Base-by-base conservation (phyloP, 2,329 filamentous ascomycete genomes). In the Chaetomium olivaceum region DNA sequence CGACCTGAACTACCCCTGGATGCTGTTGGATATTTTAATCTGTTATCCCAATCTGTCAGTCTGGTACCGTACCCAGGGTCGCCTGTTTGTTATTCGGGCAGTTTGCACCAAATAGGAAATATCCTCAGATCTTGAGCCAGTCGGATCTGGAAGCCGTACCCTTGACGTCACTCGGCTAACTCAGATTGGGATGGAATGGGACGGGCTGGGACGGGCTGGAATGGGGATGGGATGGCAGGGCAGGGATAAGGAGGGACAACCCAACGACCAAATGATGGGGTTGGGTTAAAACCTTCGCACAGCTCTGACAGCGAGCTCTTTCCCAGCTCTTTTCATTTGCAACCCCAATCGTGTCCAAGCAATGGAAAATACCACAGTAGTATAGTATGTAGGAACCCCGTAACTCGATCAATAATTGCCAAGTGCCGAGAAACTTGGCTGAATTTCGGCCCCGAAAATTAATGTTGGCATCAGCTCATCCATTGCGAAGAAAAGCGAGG, bases 391-490 rank as follows among this genome's bases (percentile, higher is more conserved):
- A n/a, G n/a, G n/a, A n/a, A n/a, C n/a, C n/a, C 27, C 27, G 27
- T 29, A 29, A 29, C n/a, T n/a, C n/a, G n/a, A n/a, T 52, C 7
- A 31, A 51, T 46, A 29, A 11, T 46, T 33, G 65, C 63, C 66
- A 63, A 68, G 63, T 58, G 66, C 63, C 66, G 50, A 68, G 63
- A 57, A 55, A n/a, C 63, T 68, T 68, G 66, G 66, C 63, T 48
- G 52, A 19, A 48, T 27, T 33, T 43, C 58, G 43, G 50, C n/a
- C 12, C n/a, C 58, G 27, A 48, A 23, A 8, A 52, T 55, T 36
- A 25, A 43, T 27, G 48, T 55, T 54, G 59, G 50, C 59, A 23
- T 60, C 48, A 25, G 58, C 43, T 50, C 57, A 59, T 59, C 8
- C 39, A 43, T 43, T 43, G 39, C 39, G 16, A 43, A 43, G 39